Evolutionary conservation across 768 basidiomycete species (phyloP).

Genomic region (Asterophora lycoperdoides): DNA sequence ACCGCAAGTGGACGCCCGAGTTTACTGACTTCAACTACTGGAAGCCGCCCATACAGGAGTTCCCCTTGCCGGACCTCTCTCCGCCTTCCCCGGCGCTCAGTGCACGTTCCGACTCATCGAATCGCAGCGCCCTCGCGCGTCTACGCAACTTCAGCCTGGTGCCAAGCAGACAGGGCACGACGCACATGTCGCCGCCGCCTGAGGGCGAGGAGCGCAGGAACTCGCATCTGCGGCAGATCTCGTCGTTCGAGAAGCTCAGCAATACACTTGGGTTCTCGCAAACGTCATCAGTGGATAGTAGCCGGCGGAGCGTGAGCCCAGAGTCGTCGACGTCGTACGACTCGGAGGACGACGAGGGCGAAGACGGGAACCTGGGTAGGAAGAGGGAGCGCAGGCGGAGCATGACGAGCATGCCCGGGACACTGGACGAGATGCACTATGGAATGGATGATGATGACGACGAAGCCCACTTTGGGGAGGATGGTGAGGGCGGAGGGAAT

Average conservation of each 20-base stretch:
- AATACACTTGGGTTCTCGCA: conserved; percentile 50
- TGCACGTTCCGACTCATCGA: conserved; percentile 85
- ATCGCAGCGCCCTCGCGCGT: conserved; percentile 66
- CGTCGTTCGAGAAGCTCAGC: conserved; percentile 71
- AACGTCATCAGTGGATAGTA: conserved; percentile 34
- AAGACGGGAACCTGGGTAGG: conserved; percentile 36
- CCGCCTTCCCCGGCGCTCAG: conserved; percentile 94
- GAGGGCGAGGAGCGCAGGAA: conserved; percentile 26
- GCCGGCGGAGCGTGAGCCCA: conserved; percentile 47
- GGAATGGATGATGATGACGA: conserved; percentile 50
- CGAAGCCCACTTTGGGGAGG: conserved; percentile 28
- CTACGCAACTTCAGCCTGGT: conserved; percentile 77
- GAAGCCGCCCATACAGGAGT: conserved; percentile 77
- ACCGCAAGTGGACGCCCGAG: conserved; percentile 82
- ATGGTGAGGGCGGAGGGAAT: conserved; percentile 32
- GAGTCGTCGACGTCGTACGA: conserved; percentile 56
- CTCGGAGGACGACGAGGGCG: conserved; percentile 48
- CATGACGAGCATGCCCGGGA: conserved; percentile 84
- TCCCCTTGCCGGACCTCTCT: conserved; percentile 70
- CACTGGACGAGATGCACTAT: conserved; percentile 61
- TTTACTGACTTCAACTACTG: conserved; percentile 98
- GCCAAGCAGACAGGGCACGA: conserved; percentile 35
- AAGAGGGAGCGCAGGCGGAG: conserved; percentile 52
- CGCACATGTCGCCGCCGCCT: conserved; percentile 29
- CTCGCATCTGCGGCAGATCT: conserved; percentile 61